Evolutionary conservation across 306 rosid genomes (phyloP), one percentile per base, ranked within the genome.

Genomic region (Datisca glomerata): DNA sequence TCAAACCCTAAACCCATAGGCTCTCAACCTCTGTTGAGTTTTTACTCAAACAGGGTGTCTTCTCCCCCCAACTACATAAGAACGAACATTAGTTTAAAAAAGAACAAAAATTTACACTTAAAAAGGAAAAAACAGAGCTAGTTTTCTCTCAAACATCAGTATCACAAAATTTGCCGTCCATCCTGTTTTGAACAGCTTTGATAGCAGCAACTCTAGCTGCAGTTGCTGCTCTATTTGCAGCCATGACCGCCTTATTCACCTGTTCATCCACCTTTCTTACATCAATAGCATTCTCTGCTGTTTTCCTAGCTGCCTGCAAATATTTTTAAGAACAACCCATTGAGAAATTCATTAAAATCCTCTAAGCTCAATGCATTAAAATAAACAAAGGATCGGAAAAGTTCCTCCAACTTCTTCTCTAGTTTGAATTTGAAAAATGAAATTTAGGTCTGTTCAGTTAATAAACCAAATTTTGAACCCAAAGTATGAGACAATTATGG

Each of bases 201-300:
- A 89, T 85, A 14, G 98, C 98, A 37, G 94, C 95, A 52, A 89
- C 94, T 78, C 98, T 68, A 28, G 92, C 98, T 8, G 98, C 96
- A 2, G 81, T 75, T 60, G 98, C 98, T 2, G 94, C 86, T 44
- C 78, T 66, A 63, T 81, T 91, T 1, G 98, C 93, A 41, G 86
- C 92, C 66, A 71, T 59, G 14, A 75, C 86, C 39, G 92, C 78
- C 58, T 78, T 78, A 73, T 78, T 78, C 53, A 91, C 92, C 12
- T 68, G 81, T 7, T 78, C 94, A 31, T 91, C 94, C 24, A 80
- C 67, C 8, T 78, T 66, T 24, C 61, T 61, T 24, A 80, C 72
- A 36, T 75, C 84, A 27, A 81, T 68, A n/a, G 96, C 96, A 44
- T 55, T 70, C 69, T 74, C 78, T 9, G 86, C 92, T 6, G 49